Evolutionary conservation across 495 filamentous ascomycete species (phyloP).

Genomic region (Bryoglossum gracile): DNA sequence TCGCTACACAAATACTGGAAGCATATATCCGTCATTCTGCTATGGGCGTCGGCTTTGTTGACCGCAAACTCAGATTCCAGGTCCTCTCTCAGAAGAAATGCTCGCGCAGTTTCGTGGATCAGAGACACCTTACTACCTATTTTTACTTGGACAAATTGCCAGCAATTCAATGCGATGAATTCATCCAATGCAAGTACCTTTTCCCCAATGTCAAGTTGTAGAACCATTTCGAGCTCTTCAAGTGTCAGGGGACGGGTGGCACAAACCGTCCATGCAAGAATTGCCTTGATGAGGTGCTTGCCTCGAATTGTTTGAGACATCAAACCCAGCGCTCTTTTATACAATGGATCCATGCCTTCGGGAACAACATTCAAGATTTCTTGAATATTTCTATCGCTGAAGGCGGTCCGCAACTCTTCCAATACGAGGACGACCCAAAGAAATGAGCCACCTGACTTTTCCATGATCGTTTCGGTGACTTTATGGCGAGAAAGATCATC

Average conservation of each 20-base stretch:
- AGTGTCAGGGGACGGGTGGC: constrained; percentile 8
- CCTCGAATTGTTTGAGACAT: constrained; percentile 1
- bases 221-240: constrained; percentile 6
- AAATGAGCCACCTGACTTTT: constrained; percentile 13
- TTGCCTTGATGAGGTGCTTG: constrained; percentile 10
- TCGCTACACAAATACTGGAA: constrained; percentile 25
- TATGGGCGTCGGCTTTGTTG: constrained; percentile 23
- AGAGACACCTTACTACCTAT: constrained; percentile 25
- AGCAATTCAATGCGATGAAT: constrained; percentile 22
- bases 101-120: constrained; percentile 35
- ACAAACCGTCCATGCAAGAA: constrained; percentile 16
- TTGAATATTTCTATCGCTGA: not conserved
- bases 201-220: constrained; percentile 12
- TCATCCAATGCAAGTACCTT: constrained; percentile 5
- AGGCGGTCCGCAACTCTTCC: constrained; percentile 2
- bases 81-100: constrained; percentile 20
- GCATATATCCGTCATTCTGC: constrained; percentile 25
- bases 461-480: constrained; percentile 12
- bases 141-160: constrained; percentile 35
- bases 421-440: constrained; percentile 19
- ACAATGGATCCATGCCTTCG: constrained; percentile 11
- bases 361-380: constrained; percentile 14
- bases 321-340: not conserved
- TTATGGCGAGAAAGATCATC: not conserved
- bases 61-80: constrained; percentile 29